Base-by-base conservation (phyloP, 208 protist genomes). In the Zelonia costaricensis region DNA sequence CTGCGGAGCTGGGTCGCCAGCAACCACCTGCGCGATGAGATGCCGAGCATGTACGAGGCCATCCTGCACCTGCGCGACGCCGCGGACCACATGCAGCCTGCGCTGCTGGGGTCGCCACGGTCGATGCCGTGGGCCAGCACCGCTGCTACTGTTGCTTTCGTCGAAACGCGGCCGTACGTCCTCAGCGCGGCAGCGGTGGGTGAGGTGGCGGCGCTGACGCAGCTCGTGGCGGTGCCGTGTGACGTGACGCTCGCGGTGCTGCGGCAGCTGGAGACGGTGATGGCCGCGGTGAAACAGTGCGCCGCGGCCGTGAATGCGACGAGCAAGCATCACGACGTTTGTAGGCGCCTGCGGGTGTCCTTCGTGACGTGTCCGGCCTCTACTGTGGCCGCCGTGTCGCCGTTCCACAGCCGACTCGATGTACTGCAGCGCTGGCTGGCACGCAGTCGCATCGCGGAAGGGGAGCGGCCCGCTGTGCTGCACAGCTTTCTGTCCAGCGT, bases 51-150 rank as follows among this genome's bases (percentile, higher is more conserved):
- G 30, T 92, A 91, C 62, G 51, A 62, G 1, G 40, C 52, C 51
- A 81, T 94, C 39, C 28, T 90, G 59, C 16, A 74, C 22, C 46
- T 63, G 9, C 62, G 61, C 44, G 67, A 53, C n/a, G 83, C 77
- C 0, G 49, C 38, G 5, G 48, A 67, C 31, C 48, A 64, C 44
- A 4, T 69, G 33, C 69, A 68, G 25, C 46, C 48, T 1, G 61
- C 54, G 13, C 30, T 75, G n/a, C 16, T 63, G 20, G 31, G 48
- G 7, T 18, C 48, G 3, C 49, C 63, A 20, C 25, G 22, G 38
- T 61, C 54, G 25, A 63, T 74, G 54, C 44, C 35, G 25, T 69
- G 59, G 59, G 33, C 57, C 0, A 28, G 35, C 40, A 57, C 38
- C 4, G 42, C 39, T 3, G 31, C 8, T 15, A 39, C 44, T 12